These are phyloP conservation scores for Fusarium albidum DNA, from an alignment of 2,329 filamentous ascomycete species.

Conservation along the genomic window DNA sequence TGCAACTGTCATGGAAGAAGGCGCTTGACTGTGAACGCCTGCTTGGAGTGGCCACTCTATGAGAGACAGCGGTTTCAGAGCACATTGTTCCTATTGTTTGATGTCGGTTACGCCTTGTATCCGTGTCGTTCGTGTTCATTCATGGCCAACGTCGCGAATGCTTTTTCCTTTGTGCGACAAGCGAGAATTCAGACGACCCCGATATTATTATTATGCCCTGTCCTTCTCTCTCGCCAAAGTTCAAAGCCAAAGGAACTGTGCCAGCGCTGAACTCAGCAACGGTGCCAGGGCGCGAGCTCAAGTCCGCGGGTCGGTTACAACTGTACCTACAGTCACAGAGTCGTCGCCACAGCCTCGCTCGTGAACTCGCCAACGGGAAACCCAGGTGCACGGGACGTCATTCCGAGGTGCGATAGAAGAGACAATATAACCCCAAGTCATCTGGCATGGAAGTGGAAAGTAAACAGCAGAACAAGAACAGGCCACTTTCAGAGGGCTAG, in stretches of 20 bases:
- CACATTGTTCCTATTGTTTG: too few relatives aligned
- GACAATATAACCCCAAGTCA: conserved; percentile 9
- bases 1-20: too few relatives aligned
- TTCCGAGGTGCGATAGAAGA: not conserved
- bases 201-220: not conserved
- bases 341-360: conserved; percentile 4
- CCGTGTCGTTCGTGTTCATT: too few relatives aligned
- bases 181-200: not conserved
- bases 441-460: not conserved
- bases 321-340: conserved; percentile 1
- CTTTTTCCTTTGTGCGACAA: not conserved
- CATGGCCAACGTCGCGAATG: not conserved
- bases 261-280: conserved; percentile 1
- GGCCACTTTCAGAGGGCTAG: too few relatives aligned
- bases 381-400: conserved; percentile 4
- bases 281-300: conserved; percentile 1
- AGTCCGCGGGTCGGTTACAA: conserved; percentile 18
- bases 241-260: not conserved
- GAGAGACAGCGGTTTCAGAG: too few relatives aligned
- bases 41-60: too few relatives aligned
- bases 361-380: conserved; percentile 1
- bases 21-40: too few relatives aligned
- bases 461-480: too few relatives aligned
- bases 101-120: too few relatives aligned
- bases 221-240: not conserved